phyloP scores from a whole-genome alignment of 305 asterid species.

The Fraxinus albicans region DNA sequence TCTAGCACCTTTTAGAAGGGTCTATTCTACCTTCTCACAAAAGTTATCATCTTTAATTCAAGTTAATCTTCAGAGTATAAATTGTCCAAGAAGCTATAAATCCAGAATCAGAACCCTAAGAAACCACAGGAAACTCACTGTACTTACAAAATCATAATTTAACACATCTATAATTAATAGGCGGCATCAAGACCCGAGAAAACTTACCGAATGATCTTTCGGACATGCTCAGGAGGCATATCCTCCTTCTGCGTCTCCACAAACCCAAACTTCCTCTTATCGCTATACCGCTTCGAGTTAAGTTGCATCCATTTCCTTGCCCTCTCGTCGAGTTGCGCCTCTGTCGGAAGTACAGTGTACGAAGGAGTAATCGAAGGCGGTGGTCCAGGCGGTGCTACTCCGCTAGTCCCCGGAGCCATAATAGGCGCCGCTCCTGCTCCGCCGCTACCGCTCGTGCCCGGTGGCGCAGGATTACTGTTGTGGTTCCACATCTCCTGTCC shows the following conservation, averaged over 20 bases:
- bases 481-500: conserved; percentile 55
- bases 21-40: background rate
- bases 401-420: conserved; percentile 48
- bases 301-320: conserved; percentile 99
- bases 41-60: background rate
- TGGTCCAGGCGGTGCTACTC: conserved; percentile 44
- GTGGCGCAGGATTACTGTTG: conserved; percentile 63
- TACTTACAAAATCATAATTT: background rate
- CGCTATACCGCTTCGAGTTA: conserved; percentile 87
- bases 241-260: conserved; percentile 99
- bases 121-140: background rate
- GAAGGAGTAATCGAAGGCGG: conserved; percentile 69
- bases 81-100: background rate
- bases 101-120: background rate
- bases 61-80: background rate
- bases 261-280: conserved; percentile 92
- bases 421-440: conserved; percentile 34
- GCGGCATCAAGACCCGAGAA: background rate
- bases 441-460: conserved; percentile 54
- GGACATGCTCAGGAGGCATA: conserved; percentile 98
- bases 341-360: conserved; percentile 87
- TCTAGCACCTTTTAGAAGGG: background rate
- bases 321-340: conserved; percentile 90
- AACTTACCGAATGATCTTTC: conserved; percentile 83
- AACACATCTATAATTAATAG: background rate